Evolutionary conservation across 1,284 basidiomycete genomes (phyloP).

Genomic region (Ceratobasidium theobromae): DNA sequence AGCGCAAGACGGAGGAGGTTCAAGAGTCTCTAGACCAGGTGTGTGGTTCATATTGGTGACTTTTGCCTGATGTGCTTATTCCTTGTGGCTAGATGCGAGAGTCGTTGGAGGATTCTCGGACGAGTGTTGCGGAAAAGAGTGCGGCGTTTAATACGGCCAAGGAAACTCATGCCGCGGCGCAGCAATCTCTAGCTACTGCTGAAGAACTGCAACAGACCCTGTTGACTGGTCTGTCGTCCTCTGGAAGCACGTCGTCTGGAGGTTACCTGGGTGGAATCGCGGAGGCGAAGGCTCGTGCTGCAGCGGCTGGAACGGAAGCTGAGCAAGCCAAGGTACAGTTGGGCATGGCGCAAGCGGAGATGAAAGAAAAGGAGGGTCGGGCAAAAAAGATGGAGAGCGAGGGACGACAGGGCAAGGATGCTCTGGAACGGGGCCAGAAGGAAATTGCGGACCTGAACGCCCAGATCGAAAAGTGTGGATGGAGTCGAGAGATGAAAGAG

Average conservation of each 20-base stretch:
- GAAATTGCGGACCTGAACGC: conserved; percentile 62
- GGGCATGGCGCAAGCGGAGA: conserved; percentile 76
- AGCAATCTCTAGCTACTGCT: conserved; percentile 66
- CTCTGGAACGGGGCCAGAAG: conserved; percentile 60
- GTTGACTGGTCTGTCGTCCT: conserved; percentile 81
- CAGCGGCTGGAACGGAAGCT: conserved; percentile 80
- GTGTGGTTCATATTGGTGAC: conserved; percentile 39
- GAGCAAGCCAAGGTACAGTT: conserved; percentile 83
- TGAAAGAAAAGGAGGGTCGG: conserved; percentile 73
- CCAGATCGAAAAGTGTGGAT: conserved; percentile 66
- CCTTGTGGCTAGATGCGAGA: conserved; percentile 53
- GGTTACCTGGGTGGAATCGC: conserved; percentile 97
- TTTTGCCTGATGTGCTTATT: conserved; percentile 10
- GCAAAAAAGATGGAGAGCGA: conserved; percentile 88
- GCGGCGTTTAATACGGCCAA: conserved; percentile 69
- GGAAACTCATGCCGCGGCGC: conserved; percentile 65
- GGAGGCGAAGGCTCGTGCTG: conserved; percentile 75
- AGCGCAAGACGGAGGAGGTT: conserved; percentile 59
- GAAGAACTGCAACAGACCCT: conserved; percentile 97
- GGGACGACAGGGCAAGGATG: conserved; percentile 71
- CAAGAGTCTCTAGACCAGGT: conserved; percentile 64
- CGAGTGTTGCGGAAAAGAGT: conserved; percentile 62
- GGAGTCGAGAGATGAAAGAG: conserved; percentile 75
- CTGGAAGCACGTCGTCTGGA: conserved; percentile 63
- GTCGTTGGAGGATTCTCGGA: conserved; percentile 58